Evolutionary conservation across 208 protist genomes (phyloP).

Genomic region (Wallacemonas collosoma): DNA sequence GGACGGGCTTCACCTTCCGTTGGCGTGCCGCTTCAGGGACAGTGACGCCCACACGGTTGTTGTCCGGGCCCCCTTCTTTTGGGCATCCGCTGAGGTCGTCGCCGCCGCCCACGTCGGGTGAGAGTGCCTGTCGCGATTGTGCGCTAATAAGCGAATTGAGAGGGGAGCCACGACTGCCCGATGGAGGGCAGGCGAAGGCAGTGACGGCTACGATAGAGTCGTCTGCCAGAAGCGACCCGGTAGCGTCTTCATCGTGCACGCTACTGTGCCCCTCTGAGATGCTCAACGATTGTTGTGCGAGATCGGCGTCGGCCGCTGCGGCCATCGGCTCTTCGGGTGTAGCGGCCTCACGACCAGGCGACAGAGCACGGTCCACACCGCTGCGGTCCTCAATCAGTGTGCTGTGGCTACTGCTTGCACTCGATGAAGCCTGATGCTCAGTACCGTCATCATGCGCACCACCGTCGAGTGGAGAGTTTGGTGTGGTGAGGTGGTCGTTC

Average conservation of each 20-base stretch:
- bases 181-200: not conserved
- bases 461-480: not conserved
- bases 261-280: conserved; percentile 7
- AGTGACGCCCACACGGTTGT: not conserved
- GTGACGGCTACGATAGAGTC: conserved; percentile 12
- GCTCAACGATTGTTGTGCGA: not conserved
- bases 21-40: too few relatives aligned
- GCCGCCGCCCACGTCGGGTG: not conserved
- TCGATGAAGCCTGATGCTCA: not conserved
- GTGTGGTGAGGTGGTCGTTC: not conserved
- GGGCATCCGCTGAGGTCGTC: not conserved
- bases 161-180: not conserved
- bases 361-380: not conserved
- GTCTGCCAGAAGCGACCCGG: not conserved
- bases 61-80: not conserved
- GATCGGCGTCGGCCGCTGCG: not conserved
- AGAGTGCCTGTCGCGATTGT: not conserved
- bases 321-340: not conserved
- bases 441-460: not conserved
- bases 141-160: not conserved
- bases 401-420: conserved; percentile 1
- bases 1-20: not conserved
- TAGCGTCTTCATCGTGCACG: not conserved
- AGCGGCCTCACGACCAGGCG: not conserved
- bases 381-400: conserved; percentile 9